Evolutionary conservation across 2,329 filamentous ascomycete genomes (phyloP), one percentile per base, ranked within the genome.

Genomic region (Colletotrichum sansevieriae): DNA sequence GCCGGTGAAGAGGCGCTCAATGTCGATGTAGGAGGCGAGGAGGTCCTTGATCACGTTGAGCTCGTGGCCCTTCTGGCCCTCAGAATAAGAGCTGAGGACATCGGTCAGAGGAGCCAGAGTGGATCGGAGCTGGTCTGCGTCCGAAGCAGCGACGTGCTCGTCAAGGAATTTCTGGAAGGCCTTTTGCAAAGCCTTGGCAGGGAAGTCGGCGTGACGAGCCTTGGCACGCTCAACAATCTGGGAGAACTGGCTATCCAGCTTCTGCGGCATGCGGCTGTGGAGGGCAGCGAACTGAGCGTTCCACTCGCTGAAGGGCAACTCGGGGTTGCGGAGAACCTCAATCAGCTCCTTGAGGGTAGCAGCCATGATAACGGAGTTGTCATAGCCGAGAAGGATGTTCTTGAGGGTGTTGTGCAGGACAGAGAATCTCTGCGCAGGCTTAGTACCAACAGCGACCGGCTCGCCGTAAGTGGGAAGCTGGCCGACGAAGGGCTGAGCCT

Each of bases 341-440:
- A 98, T 90, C 43, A 98, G 85, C 77, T 96, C 93, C 81, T 93
- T 94, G 22, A 99, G 85, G 1, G 94, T 96, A 68, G 89, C 82
- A 59, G 89, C 88, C 95, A 99, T 97, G 80, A 98, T 94, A 73
- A 98, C 91, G 73, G 97, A 95, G 87, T 99, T 99, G 83, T 99
- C 96, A 77, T 94, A 99, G 68, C 96, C 96, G 75, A 91, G 86
- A 15, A 99, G 88, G 73, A 99, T 98, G 81, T 98, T 95, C 76
- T 88, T 84, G 52, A 98, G 88, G 70, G 94, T 93, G 79, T 86
- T 90, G 82, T 90, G 88, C 25, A 97, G 87, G 68, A 95, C 86
- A 22, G 88, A 83, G 79, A 97, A 98, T 72, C 91, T 88, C 85
- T 99, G 96, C 22, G 95, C 90, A 25, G 96, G 92, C 87, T 99